Percentiles rank a stretch among this genome's conserved stretches.
phyloP scores from a whole-genome alignment of 2,329 filamentous ascomycete species.

The Huntiella moniliformis region DNA sequence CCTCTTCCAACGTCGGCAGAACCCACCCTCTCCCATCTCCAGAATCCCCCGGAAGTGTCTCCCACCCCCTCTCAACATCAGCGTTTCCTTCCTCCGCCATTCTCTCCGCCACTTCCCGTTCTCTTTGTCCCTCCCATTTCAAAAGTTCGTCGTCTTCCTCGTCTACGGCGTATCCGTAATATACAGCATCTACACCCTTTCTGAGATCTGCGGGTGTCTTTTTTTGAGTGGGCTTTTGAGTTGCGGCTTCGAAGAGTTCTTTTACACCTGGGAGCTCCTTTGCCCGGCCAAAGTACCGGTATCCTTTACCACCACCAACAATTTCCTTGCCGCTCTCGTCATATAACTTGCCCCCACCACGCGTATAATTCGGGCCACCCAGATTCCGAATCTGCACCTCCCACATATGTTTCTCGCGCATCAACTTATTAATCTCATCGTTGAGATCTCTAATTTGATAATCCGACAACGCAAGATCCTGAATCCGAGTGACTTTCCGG shows the following conservation, averaged over 20 bases:
- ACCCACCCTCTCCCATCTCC: conserved; percentile 72
- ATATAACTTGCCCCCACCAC: conserved; percentile 49
- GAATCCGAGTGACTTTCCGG: conserved; percentile 90
- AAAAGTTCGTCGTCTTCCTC: conserved; percentile 75
- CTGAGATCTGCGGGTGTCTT: conserved; percentile 51
- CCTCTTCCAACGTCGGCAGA: conserved; percentile 71
- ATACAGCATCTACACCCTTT: conserved; percentile 65
- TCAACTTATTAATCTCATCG: conserved; percentile 97
- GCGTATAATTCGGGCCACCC: conserved; percentile 95
- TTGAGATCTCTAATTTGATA: conserved; percentile 96
- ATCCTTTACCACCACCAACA: conserved; percentile 63
- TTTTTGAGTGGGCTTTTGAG: conserved; percentile 38
- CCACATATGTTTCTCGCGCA: conserved; percentile 99
- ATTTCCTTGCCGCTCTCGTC: conserved; percentile 58
- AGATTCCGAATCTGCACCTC: conserved; percentile 89
- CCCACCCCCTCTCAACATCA: conserved; percentile 43
- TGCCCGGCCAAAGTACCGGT: conserved; percentile 84
- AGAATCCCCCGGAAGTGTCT: conserved; percentile 67
- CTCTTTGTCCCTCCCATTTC: conserved; percentile 64
- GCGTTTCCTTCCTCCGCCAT: conserved; percentile 28
- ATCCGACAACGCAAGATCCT: conserved; percentile 78
- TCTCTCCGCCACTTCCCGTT: conserved; percentile 58
- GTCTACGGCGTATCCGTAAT: conserved; percentile 86
- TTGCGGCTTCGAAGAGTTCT: conserved; percentile 75
- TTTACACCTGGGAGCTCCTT: conserved; percentile 85